Conservation (phyloP, 2,329 filamentous ascomycete species). For the Cladophialophora immunda region DNA sequence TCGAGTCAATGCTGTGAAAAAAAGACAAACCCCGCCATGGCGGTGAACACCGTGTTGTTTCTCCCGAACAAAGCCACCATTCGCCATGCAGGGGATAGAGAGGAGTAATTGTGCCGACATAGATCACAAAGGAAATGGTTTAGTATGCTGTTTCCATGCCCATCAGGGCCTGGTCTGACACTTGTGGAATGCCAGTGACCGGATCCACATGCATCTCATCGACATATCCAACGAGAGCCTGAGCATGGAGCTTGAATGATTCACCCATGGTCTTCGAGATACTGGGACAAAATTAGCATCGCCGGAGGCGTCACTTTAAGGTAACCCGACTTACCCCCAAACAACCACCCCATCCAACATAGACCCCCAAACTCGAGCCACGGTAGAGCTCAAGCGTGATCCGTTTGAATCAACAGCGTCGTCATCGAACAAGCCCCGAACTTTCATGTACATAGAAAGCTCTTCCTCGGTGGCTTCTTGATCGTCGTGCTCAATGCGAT, state of each 20-base stretch:
- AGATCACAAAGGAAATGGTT: constrained; percentile 23
- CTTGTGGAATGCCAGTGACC: constrained; percentile 39
- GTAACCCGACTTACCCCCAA: constrained; percentile 82
- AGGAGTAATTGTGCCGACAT: constrained; percentile 21
- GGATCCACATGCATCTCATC: constrained; percentile 70
- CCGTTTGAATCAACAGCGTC: constrained; percentile 84
- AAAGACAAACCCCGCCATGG: constrained; percentile 12
- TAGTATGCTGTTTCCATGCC: constrained; percentile 39
- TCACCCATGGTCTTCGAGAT: constrained; percentile 89
- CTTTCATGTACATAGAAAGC: constrained; percentile 79
- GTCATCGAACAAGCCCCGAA: constrained; percentile 73
- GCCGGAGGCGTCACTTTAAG: not conserved
- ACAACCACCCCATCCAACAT: constrained; percentile 99
- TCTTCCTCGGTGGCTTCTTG: constrained; percentile 88
- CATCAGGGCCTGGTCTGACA: constrained; percentile 38
- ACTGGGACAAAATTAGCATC: constrained; percentile 51
- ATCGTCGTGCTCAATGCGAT: constrained; percentile 98
- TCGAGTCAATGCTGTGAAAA: constrained; percentile 15
- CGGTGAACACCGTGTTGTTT: constrained; percentile 22
- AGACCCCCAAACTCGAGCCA: constrained; percentile 93
- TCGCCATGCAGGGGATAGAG: constrained; percentile 33
- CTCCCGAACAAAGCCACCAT: constrained; percentile 15
- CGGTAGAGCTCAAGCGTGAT: constrained; percentile 89
- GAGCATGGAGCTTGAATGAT: constrained; percentile 94
- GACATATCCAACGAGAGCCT: constrained; percentile 93